Conservation (phyloP, 75 land plant species). For the Selaginella tamariscina region DNA sequence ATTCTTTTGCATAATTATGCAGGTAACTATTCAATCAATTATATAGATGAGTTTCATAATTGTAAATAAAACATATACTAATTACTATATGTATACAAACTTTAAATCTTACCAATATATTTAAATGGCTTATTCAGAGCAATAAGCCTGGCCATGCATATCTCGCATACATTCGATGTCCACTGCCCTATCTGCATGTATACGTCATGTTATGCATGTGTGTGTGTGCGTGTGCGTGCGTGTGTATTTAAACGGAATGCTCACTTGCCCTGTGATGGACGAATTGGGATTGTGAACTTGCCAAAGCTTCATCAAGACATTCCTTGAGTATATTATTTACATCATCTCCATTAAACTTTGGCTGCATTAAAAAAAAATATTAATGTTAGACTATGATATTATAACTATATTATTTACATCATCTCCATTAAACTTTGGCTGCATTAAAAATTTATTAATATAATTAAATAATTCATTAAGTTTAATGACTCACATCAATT, state of each 20-base stretch:
- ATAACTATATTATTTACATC: not conserved
- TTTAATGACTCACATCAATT: not conserved
- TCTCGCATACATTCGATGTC: not conserved
- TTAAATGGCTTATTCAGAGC: not conserved
- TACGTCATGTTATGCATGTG: too few species aligned
- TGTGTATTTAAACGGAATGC: too few species aligned
- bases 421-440: not conserved
- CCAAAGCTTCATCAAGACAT: not conserved
- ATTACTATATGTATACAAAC: too few species aligned
- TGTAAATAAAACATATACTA: not conserved
- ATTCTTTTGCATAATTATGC: constrained; percentile 11
- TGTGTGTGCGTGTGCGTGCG: too few species aligned
- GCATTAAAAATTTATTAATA: not conserved
- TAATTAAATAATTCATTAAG: too few species aligned
- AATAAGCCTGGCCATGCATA: not conserved
- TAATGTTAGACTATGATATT: too few species aligned
- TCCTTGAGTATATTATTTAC: not conserved
- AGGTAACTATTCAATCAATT: not conserved
- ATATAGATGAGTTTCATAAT: not conserved
- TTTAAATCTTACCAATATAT: not conserved
- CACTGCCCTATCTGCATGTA: not conserved
- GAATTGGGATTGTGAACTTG: not conserved
- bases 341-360: not conserved
- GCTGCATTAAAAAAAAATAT: not conserved
- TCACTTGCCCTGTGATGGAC: not conserved